These are phyloP conservation scores for Colletotrichum shisoi DNA, from an alignment of 2,329 filamentous ascomycete species.

Conservation along the genomic window DNA sequence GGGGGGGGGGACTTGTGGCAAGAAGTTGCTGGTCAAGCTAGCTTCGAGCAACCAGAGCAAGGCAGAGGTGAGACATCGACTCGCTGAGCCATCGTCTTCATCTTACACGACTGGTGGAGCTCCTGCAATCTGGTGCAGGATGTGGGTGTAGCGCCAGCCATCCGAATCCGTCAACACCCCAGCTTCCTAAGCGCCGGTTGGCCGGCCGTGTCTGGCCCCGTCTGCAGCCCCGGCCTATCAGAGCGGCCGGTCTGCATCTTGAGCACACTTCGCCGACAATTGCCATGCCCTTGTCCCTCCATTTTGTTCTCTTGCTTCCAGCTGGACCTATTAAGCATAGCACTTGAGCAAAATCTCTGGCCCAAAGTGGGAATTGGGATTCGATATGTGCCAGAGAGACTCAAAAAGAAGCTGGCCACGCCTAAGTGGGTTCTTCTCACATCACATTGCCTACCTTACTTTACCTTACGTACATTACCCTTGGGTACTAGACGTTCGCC, in stretches of 20 bases:
- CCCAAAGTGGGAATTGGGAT: slow-evolving; percentile 28
- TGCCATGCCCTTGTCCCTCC: slow-evolving; percentile 37
- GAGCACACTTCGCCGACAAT: slow-evolving; percentile 46
- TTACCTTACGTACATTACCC: too few relatives aligned
- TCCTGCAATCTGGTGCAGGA: slow-evolving; percentile 51
- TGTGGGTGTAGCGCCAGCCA: slow-evolving; percentile 56
- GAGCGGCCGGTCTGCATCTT: slow-evolving; percentile 45
- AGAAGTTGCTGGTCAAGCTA: slow-evolving; percentile 45
- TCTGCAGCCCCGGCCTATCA: slow-evolving; percentile 55
- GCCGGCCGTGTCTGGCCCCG: slow-evolving; percentile 46
- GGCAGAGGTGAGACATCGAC: slow-evolving; percentile 58
- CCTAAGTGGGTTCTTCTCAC: slow-evolving; percentile 21
- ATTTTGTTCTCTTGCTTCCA: slow-evolving; percentile 27
- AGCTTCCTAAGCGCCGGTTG: slow-evolving; percentile 60
- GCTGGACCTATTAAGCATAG: slow-evolving; percentile 37
- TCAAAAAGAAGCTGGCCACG: slow-evolving; percentile 25
- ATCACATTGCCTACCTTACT: background rate
- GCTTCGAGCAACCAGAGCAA: slow-evolving; percentile 47
- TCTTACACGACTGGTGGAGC: slow-evolving; percentile 54
- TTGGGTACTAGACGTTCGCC: slow-evolving; percentile 10
- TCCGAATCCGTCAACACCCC: slow-evolving; percentile 53
- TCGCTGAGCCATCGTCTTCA: slow-evolving; percentile 53
- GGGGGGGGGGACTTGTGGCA: slow-evolving; percentile 50
- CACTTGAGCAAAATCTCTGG: slow-evolving; percentile 23
- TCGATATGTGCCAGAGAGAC: slow-evolving; percentile 5